A percentile compares a stretch with the other conserved stretches of the same genome.
phyloP scores from a whole-genome alignment of 805 yeast species.

The Yarrowia divulgata region DNA sequence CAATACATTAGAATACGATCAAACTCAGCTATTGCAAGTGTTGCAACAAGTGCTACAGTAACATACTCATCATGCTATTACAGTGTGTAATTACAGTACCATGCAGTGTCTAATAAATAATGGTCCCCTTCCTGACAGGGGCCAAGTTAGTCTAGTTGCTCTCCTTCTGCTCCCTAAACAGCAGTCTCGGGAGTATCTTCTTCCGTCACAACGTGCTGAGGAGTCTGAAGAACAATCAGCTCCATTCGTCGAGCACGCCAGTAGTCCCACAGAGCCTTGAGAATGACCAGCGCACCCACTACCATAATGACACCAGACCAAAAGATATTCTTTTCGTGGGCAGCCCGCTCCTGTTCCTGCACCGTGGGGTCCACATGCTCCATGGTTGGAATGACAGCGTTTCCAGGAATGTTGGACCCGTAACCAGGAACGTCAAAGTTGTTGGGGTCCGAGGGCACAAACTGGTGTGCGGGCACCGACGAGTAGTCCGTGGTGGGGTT shows the following conservation, averaged over 20 bases:
- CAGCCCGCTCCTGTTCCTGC: conserved; percentile 31
- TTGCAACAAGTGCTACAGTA: too few species aligned
- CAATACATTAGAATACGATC: too few species aligned
- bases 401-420: conserved; percentile 43
- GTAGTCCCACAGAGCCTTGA: conserved; percentile 76
- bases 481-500: conserved; percentile 34
- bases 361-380: conserved; percentile 39
- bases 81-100: conserved; percentile 5
- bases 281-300: conserved; percentile 69
- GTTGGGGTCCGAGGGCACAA: conserved; percentile 66
- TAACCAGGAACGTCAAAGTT: conserved; percentile 55
- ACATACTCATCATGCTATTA: conserved; percentile 7
- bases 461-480: conserved; percentile 48
- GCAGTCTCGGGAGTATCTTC: conserved; percentile 36
- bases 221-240: conserved; percentile 55
- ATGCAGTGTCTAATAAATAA: conserved; percentile 38
- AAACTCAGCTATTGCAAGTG: too few species aligned
- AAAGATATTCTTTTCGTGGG: conserved; percentile 14
- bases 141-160: conserved; percentile 22
- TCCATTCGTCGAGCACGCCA: conserved; percentile 81
- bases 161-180: conserved; percentile 3
- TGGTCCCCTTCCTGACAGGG: conserved; percentile 6
- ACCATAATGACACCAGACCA: conserved; percentile 55
- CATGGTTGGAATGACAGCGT: conserved; percentile 40
- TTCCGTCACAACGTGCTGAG: conserved; percentile 32